Base-by-base conservation (phyloP, 768 basidiomycete genomes). In the Lyophyllum semitale region DNA sequence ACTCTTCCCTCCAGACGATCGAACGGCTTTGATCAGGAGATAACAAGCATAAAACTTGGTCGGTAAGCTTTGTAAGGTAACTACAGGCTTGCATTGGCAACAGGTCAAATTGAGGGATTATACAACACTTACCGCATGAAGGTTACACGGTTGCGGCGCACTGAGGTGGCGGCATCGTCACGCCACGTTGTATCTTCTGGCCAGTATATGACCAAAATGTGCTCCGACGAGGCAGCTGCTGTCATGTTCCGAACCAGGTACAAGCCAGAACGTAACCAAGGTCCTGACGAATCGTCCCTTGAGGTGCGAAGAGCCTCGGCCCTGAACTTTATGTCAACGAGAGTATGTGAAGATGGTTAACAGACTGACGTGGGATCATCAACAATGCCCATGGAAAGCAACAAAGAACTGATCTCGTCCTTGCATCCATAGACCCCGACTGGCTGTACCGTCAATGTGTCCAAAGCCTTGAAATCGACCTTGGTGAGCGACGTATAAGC, bases 161-260 rank as follows among this genome's bases (percentile, higher is more conserved):
- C 74, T 4, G 81, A 68, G 1, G 75, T 68, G 6, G 68, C 32
- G 0, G 81, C 77, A 13, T 71, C 66, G 62, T 85, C 83, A 30
- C 79, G 63, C 85, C 85, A 87, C 0, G 84, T 85, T 0, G 68
- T 73, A 27, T 81, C 73, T 55, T 87, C 83, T 0, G 84, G 84
- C 85, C 86, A 87, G 53, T 82, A 85, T 6, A 87, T 59, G 13
- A 83, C 73, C 47, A 80, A 83, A 7, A 80, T 47, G 22, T 70
- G 62, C 23, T 71, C 38, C 17, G 15, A 56, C 0, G 32, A 55
- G 12, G 53, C 26, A 20, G 45, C 41, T 22, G n/a, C 44, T n/a
- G 25, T 30, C 18, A 54, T 52, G 4, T 59, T 20, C n/a, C 68
- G 69, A 27, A 74, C 68, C 29, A 79, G 58, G 53, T 85, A 85